Conservation (phyloP, 495 filamentous ascomycete species). For the Penicillium herquei region DNA sequence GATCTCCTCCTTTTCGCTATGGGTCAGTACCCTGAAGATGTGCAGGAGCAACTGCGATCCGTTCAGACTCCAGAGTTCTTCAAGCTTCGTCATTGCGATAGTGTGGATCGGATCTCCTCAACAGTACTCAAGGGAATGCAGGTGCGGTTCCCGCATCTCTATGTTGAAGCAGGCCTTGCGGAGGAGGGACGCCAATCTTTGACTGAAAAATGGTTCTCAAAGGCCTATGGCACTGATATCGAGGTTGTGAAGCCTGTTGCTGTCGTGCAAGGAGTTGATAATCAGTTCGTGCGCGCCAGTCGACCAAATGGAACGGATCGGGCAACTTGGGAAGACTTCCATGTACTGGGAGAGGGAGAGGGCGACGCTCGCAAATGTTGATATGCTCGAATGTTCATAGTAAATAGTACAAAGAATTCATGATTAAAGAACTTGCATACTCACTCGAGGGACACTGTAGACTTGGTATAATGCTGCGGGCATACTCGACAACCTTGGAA, state of each 20-base stretch:
- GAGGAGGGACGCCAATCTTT: slow-evolving; percentile 21
- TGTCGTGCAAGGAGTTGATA: slow-evolving; percentile 39
- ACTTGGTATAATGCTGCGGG: no score
- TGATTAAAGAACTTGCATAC: no score
- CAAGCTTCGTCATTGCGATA: slow-evolving; percentile 63
- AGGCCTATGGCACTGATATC: slow-evolving; percentile 38
- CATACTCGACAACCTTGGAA: no score
- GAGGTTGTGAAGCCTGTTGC: slow-evolving; percentile 41
- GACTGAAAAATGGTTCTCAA: slow-evolving; percentile 42
- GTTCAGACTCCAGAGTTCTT: slow-evolving; percentile 60
- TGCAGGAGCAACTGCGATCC: slow-evolving; percentile 55
- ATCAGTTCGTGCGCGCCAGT: slow-evolving; percentile 39
- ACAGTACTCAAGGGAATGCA: slow-evolving; percentile 64
- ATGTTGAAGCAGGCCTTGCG: slow-evolving; percentile 17
- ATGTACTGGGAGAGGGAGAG: slow-evolving; percentile 13
- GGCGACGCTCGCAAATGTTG: slow-evolving; percentile 26
- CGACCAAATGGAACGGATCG: slow-evolving; percentile 41
- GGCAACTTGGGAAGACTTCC: slow-evolving; percentile 38
- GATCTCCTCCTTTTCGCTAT: slow-evolving; percentile 65
- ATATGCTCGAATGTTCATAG: neutral
- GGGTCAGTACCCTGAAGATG: slow-evolving; percentile 55
- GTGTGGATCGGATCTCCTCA: slow-evolving; percentile 69
- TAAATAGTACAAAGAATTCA: no score
- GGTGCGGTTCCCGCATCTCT: slow-evolving; percentile 41
- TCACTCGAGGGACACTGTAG: no score